Base-by-base conservation (phyloP, 768 basidiomycete genomes). In the Dictyophora rubrovolvata region DNA sequence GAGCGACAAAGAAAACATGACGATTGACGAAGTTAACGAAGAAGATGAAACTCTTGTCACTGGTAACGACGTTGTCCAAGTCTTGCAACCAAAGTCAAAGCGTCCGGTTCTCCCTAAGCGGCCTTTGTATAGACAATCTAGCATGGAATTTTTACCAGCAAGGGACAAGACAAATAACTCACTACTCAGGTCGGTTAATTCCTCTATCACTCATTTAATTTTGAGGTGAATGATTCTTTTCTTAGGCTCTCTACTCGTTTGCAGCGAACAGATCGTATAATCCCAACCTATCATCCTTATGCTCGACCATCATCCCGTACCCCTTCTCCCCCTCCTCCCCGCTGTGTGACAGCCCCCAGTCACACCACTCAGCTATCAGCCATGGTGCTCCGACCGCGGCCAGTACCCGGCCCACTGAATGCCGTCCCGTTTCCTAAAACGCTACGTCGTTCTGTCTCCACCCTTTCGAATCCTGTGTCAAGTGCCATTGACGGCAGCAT, bases 141-240 rank as follows among this genome's bases (percentile, higher is more conserved):
- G 87, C 69, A 91, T 91, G 89, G 89, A 92, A 67, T 90, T 89
- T 63, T 81, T 92, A 71, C 74, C 72, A 46, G 71, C 69, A 53
- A 73, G 80, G 60, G 66, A 76, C 64, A 74, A 77, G 63, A 74
- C 77, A 56, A 80, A 76, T 57, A 77, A 82, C 54, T 74, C 74
- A 55, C 82, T 89, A 66, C 75, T 78, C 58, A 78, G 81, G 88
- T 89, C 70, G 56, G 81, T 75, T 35, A 53, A 18, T 20, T 37
- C n/a, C n/a, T 37, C 54, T 61, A 50, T 59, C 8, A 51, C 48
- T 42, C 54, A 57, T 49, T 60, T 59, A 55, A 59, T 62, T 16
- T 17, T 54, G n/a, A n/a, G n/a, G n/a, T n/a, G n/a, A n/a, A n/a
- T 55, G 20, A 48, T 22, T 60, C 66, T 48, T 59, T 57, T 54